phyloP scores from a whole-genome alignment of 495 filamentous ascomycete genomes.

The Neurospora cerealis region DNA sequence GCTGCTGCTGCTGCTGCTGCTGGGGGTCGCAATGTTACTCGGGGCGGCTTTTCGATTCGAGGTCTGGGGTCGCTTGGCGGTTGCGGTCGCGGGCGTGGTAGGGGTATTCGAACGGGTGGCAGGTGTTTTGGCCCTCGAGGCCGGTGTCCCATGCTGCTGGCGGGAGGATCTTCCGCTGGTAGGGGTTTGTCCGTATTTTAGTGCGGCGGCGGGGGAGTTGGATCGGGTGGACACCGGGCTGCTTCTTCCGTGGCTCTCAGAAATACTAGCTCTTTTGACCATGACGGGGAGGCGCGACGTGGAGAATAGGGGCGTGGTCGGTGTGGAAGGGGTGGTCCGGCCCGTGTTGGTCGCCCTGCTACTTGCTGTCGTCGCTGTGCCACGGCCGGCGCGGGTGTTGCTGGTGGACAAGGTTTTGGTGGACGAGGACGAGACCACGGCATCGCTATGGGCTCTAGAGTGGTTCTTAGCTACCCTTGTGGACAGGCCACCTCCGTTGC shows the following conservation, averaged over 20 bases:
- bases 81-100: slow-evolving; percentile 7
- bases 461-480: slow-evolving; percentile 24
- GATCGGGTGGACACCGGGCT: slow-evolving; percentile 41
- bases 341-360: background rate
- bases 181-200: slow-evolving; percentile 21
- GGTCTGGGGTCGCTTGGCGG: slow-evolving; percentile 27
- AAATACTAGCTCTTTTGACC: slow-evolving; percentile 30
- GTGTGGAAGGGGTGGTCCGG: slow-evolving; percentile 18
- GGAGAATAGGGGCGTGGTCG: slow-evolving; percentile 22
- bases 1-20: slow-evolving; percentile 7
- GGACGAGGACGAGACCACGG: slow-evolving; percentile 18
- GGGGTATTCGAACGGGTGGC: slow-evolving; percentile 24
- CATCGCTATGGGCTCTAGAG: slow-evolving; percentile 39
- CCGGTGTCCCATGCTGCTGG: slow-evolving; percentile 13
- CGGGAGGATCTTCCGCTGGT: slow-evolving; percentile 31
- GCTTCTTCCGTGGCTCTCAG: slow-evolving; percentile 24
- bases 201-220: slow-evolving; percentile 34
- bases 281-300: slow-evolving; percentile 35
- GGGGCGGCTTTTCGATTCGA: slow-evolving; percentile 24
- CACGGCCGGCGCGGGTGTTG: slow-evolving; percentile 16
- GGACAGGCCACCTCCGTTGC: too few relatives aligned
- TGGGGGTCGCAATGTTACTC: slow-evolving; percentile 16
- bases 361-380: slow-evolving; percentile 5
- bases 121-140: slow-evolving; percentile 24
- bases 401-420: slow-evolving; percentile 13